Evolutionary conservation across 108 stramenopile genomes (phyloP).

Genomic region (Cyclotella kingstonii): DNA sequence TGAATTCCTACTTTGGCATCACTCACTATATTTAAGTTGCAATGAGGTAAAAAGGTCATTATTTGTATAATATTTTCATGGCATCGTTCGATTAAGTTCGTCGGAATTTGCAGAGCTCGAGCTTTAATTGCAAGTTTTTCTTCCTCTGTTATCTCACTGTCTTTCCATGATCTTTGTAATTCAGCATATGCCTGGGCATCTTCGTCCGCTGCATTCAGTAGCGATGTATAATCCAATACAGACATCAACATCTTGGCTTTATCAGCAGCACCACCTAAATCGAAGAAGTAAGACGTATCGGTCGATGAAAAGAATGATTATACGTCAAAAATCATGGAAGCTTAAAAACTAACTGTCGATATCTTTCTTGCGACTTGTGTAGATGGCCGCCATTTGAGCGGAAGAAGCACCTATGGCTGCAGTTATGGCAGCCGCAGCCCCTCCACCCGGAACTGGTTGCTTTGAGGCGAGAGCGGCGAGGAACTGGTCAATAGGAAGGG

Average conservation of each 20-base stretch:
- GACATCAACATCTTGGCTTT: constrained; percentile 51
- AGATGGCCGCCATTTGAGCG: constrained; percentile 71
- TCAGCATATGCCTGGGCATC: constrained; percentile 72
- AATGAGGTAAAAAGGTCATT: constrained; percentile 66
- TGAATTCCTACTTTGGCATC: constrained; percentile 85
- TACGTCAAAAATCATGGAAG: not conserved
- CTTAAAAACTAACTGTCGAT: constrained; percentile 40
- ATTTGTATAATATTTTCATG: constrained; percentile 56
- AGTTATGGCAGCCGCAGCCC: constrained; percentile 72
- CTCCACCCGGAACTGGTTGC: constrained; percentile 79
- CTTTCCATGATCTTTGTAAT: constrained; percentile 74
- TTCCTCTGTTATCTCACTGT: constrained; percentile 46
- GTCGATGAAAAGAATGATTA: not conserved
- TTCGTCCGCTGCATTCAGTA: constrained; percentile 61
- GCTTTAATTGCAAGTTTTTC: constrained; percentile 62
- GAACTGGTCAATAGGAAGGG: constrained; percentile 52
- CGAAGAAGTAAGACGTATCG: not conserved
- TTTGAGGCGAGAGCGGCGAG: constrained; percentile 58
- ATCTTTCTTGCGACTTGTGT: constrained; percentile 77
- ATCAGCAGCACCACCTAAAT: constrained; percentile 48
- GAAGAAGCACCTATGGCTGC: constrained; percentile 76
- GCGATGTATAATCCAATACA: constrained; percentile 40
- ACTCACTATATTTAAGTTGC: constrained; percentile 72
- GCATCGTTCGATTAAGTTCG: constrained; percentile 55
- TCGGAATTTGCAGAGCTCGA: constrained; percentile 60